Evolutionary conservation across 2,329 filamentous ascomycete genomes (phyloP).

Genomic region (Coleophoma cylindrospora): DNA sequence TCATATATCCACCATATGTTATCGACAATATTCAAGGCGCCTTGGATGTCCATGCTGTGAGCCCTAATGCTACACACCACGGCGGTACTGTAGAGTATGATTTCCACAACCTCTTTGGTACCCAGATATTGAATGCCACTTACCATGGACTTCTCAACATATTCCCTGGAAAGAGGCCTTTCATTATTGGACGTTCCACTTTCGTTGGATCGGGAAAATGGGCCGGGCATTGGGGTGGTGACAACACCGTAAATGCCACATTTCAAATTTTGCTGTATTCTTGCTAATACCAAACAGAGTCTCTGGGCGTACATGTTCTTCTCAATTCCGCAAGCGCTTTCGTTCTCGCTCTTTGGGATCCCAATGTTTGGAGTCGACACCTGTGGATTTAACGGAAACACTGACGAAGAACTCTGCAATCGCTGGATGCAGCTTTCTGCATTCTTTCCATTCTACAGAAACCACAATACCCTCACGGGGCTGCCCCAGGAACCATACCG

Average conservation of each 20-base stretch:
- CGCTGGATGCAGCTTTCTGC: slow-evolving; percentile 70
- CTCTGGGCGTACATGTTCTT: slow-evolving; percentile 71
- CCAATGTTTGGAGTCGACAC: slow-evolving; percentile 73
- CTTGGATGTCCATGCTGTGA: slow-evolving; percentile 66
- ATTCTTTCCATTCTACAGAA: slow-evolving; percentile 76
- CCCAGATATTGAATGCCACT: slow-evolving; percentile 72
- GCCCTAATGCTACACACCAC: slow-evolving; percentile 71
- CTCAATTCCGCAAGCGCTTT: slow-evolving; percentile 72
- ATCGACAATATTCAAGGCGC: slow-evolving; percentile 72
- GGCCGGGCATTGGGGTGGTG: slow-evolving; percentile 79
- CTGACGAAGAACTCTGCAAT: slow-evolving; percentile 64
- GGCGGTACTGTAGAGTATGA: slow-evolving; percentile 75
- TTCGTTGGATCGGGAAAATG: slow-evolving; percentile 72
- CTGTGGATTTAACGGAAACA: slow-evolving; percentile 66
- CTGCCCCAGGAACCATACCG: slow-evolving; percentile 66
- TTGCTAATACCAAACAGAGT: background rate
- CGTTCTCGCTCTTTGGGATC: slow-evolving; percentile 69
- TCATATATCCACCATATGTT: slow-evolving; percentile 71
- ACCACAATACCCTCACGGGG: slow-evolving; percentile 63
- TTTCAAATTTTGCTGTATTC: no score
- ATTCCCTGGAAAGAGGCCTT: slow-evolving; percentile 62
- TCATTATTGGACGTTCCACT: slow-evolving; percentile 79
- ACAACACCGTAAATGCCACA: slow-evolving; percentile 51
- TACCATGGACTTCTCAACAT: slow-evolving; percentile 36
- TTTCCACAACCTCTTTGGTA: slow-evolving; percentile 74